Percentiles rank a stretch among this genome's conserved stretches.
Evolutionary conservation across 2,329 filamentous ascomycete genomes (phyloP).

Genomic region (Peltaster fructicola): DNA sequence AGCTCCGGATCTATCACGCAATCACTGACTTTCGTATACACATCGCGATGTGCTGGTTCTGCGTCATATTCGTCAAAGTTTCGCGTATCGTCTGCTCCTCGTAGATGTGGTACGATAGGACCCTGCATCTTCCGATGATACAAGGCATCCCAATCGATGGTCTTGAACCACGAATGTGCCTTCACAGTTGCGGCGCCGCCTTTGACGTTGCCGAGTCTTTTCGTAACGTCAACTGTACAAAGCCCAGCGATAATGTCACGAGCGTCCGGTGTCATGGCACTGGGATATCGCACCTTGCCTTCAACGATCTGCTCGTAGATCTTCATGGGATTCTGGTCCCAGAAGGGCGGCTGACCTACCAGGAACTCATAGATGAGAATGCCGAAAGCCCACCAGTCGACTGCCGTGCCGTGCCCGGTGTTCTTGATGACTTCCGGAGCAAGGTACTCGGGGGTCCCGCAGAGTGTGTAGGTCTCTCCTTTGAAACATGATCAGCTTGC

Average conservation of each 20-base stretch:
- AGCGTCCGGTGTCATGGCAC: constrained; percentile 47
- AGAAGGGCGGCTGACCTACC: constrained; percentile 72
- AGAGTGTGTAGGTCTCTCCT: constrained; percentile 66
- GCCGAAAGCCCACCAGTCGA: constrained; percentile 78
- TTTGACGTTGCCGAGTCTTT: constrained; percentile 59
- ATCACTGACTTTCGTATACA: constrained; percentile 38
- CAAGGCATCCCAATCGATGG: constrained; percentile 57
- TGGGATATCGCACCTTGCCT: constrained; percentile 57
- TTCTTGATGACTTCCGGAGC: constrained; percentile 74
- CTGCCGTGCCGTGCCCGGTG: constrained; percentile 54
- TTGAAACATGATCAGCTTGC: too few species aligned
- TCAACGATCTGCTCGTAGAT: constrained; percentile 74
- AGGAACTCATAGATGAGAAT: constrained; percentile 74
- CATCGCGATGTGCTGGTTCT: constrained; percentile 45
- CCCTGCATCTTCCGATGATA: constrained; percentile 46
- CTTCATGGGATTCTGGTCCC: constrained; percentile 72
- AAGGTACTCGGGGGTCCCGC: constrained; percentile 69
- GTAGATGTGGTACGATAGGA: constrained; percentile 58
- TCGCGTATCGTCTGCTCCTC: constrained; percentile 55
- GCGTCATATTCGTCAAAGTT: constrained; percentile 77
- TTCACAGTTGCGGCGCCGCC: constrained; percentile 59
- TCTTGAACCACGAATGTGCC: constrained; percentile 55
- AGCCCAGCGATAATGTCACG: constrained; percentile 59
- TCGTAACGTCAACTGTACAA: constrained; percentile 63
- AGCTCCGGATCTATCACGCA: neutral